A percentile compares a stretch with the other conserved stretches of the same genome.
Evolutionary conservation across 768 basidiomycete species (phyloP).

Genomic region (Termitomyces sp.): DNA sequence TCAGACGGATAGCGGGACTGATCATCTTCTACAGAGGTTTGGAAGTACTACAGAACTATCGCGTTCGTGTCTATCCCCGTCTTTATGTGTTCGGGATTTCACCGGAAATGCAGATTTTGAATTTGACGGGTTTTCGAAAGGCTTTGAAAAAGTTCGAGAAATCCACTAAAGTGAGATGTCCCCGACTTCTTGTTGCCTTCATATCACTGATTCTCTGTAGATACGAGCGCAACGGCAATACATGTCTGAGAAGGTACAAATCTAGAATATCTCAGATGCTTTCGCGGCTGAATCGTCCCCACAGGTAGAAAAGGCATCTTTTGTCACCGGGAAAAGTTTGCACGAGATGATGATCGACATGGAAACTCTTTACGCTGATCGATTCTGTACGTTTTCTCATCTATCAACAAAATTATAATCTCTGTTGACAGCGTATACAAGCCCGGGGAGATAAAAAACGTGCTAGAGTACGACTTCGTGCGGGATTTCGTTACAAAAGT

Average conservation of each 20-base stretch:
- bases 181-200: neutral
- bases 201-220: conserved; percentile 22
- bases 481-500: conserved; percentile 40
- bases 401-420: neutral
- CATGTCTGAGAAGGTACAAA: conserved; percentile 66
- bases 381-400: conserved; percentile 51
- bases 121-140: conserved; percentile 87
- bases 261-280: neutral
- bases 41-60: conserved; percentile 84
- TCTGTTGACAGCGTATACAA: conserved; percentile 13
- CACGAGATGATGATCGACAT: conserved; percentile 66
- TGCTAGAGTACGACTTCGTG: conserved; percentile 63
- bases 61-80: conserved; percentile 38
- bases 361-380: conserved; percentile 69
- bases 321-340: conserved; percentile 58
- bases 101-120: conserved; percentile 51
- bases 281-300: neutral
- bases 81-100: neutral
- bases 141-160: conserved; percentile 85
- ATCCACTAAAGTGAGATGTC: conserved; percentile 48
- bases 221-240: conserved; percentile 71
- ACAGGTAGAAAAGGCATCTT: conserved; percentile 62
- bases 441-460: conserved; percentile 71
- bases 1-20: neutral
- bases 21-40: conserved; percentile 45